Percentiles rank a stretch among this genome's conserved stretches.
Evolutionary conservation across 2,329 filamentous ascomycete species (phyloP).

Genomic region (Calonectria honghensis): DNA sequence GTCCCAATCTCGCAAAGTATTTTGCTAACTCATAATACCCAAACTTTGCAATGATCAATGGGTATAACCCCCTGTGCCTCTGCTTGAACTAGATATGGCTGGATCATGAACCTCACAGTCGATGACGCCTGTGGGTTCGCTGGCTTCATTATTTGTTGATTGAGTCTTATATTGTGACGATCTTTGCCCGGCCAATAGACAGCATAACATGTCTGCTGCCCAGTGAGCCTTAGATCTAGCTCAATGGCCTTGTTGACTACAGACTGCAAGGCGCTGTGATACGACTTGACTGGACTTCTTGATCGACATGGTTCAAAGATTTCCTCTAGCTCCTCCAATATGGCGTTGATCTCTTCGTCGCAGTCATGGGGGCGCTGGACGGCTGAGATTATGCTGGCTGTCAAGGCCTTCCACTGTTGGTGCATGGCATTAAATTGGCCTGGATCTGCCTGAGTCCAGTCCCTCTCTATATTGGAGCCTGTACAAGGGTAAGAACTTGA

Average conservation of each 20-base stretch:
- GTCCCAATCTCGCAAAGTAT: not conserved
- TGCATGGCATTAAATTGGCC: not conserved
- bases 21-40: not conserved
- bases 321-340: slow-evolving; percentile 21
- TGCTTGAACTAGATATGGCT: slow-evolving; percentile 1
- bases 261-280: not conserved
- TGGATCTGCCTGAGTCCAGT: not conserved
- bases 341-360: not conserved
- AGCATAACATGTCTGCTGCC: slow-evolving; percentile 27
- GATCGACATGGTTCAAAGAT: not conserved
- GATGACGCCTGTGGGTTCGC: not conserved
- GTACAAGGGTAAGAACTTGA: not conserved
- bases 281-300: not conserved
- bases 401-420: slow-evolving; percentile 31
- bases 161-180: not conserved
- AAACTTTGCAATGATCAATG: not conserved
- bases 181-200: not conserved
- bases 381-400: slow-evolving; percentile 14
- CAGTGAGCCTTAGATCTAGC: slow-evolving; percentile 17
- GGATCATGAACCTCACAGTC: slow-evolving; percentile 16
- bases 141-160: not conserved
- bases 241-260: slow-evolving; percentile 15
- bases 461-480: not conserved
- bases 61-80: not conserved
- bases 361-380: slow-evolving; percentile 1